phyloP scores from a whole-genome alignment of 192 early-diverging fungal genomes.

The Diversispora eburnea region DNA sequence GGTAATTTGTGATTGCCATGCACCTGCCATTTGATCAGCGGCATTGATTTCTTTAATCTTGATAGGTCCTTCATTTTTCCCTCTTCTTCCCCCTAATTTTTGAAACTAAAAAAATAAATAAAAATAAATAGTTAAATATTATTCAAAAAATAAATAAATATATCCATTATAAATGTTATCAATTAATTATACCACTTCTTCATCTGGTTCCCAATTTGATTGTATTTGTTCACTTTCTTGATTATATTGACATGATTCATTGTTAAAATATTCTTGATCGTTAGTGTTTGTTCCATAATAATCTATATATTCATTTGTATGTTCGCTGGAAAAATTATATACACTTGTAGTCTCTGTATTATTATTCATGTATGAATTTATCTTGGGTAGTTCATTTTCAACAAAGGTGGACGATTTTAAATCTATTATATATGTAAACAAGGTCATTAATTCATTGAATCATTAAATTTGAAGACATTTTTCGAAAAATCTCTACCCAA shows the following conservation, averaged over 20 bases:
- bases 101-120: not conserved
- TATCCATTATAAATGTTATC: not conserved
- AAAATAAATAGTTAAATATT: not conserved
- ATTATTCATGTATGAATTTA: not conserved
- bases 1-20: constrained; percentile 23
- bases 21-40: constrained; percentile 22
- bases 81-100: constrained; percentile 20
- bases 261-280: not conserved
- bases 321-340: not conserved
- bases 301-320: constrained; percentile 6
- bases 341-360: not conserved
- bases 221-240: constrained; percentile 3
- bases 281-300: not conserved
- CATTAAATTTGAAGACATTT: no score
- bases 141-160: not conserved
- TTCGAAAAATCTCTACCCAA: not conserved
- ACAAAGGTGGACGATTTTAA: no score
- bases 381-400: not conserved
- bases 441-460: no score
- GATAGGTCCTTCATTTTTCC: constrained; percentile 23
- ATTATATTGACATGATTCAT: not conserved
- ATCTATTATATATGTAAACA: no score
- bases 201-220: constrained; percentile 3
- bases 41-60: constrained; percentile 25
- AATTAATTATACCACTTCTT: constrained; percentile 12